Conservation (phyloP, 2,329 filamentous ascomycete genomes). For the Stagonosporopsis cucurbitacearum region DNA sequence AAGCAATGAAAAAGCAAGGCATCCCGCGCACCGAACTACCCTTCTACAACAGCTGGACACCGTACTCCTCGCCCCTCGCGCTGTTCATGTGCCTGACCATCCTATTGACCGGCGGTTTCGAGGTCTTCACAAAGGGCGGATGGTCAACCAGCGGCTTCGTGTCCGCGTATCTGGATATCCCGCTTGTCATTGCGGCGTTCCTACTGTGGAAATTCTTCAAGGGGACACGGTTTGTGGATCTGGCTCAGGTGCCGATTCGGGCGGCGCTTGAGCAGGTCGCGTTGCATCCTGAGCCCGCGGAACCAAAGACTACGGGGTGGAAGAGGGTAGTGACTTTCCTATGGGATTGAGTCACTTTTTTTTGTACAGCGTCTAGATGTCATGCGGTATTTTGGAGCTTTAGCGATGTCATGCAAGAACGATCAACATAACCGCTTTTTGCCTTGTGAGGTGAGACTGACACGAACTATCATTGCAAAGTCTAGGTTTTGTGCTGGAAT, state of each 20-base stretch:
- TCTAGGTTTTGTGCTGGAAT: neutral
- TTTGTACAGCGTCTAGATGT: neutral
- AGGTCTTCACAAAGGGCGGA: slow-evolving; percentile 60
- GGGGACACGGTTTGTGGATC: slow-evolving; percentile 58
- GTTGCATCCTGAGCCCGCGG: slow-evolving; percentile 26
- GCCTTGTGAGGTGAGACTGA: neutral
- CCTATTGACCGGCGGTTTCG: slow-evolving; percentile 65
- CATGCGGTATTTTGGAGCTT: neutral
- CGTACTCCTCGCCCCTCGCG: slow-evolving; percentile 42
- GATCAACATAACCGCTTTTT: no score
- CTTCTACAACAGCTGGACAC: slow-evolving; percentile 45
- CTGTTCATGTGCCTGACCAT: slow-evolving; percentile 61
- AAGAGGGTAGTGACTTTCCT: slow-evolving; percentile 20
- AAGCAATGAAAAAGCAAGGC: slow-evolving; percentile 53
- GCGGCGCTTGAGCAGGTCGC: slow-evolving; percentile 32
- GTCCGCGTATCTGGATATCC: slow-evolving; percentile 47
- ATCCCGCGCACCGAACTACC: slow-evolving; percentile 56
- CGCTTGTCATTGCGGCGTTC: slow-evolving; percentile 55
- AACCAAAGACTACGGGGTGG: slow-evolving; percentile 27
- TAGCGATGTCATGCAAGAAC: neutral
- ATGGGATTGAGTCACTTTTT: slow-evolving; percentile 22
- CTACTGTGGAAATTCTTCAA: slow-evolving; percentile 71
- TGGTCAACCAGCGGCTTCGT: slow-evolving; percentile 48
- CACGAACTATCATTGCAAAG: neutral
- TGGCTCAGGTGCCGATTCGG: slow-evolving; percentile 31